Evolutionary conservation across 2,329 filamentous ascomycete species (phyloP).

Genomic region (Fusarium protoensiforme): DNA sequence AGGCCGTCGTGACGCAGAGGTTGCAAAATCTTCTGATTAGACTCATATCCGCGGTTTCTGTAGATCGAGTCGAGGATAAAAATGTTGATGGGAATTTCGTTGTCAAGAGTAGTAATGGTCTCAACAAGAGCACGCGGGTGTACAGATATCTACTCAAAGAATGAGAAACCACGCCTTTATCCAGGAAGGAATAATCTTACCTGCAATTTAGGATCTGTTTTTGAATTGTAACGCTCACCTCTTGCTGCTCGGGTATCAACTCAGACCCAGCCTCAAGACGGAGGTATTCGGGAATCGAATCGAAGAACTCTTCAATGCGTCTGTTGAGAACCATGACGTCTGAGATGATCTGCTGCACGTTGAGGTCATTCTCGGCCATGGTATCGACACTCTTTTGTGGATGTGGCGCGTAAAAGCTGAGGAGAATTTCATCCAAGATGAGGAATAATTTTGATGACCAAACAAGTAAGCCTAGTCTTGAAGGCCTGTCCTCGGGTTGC

Average conservation of each 20-base stretch:
- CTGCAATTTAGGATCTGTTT: background rate
- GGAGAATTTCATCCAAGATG: conserved; percentile 9
- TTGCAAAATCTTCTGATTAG: background rate
- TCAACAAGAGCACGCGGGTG: background rate
- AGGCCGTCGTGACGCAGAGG: background rate
- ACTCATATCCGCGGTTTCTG: background rate
- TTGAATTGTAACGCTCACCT: background rate
- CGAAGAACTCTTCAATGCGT: background rate
- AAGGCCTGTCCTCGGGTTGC: background rate
- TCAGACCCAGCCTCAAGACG: background rate
- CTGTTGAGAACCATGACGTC: background rate
- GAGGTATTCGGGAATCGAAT: background rate
- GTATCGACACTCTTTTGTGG: background rate
- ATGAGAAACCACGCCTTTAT: background rate
- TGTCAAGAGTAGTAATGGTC: background rate
- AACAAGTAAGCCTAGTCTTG: conserved; percentile 2
- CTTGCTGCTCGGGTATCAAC: background rate
- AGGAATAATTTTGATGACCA: background rate
- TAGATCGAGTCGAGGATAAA: background rate
- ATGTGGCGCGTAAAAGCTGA: background rate
- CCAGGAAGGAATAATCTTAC: background rate
- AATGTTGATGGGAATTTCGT: background rate
- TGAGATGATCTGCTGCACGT: background rate
- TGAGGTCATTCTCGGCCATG: background rate
- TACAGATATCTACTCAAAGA: background rate